phyloP scores from a whole-genome alignment of 2,329 filamentous ascomycete species.

The Fusarium sacchari region DNA sequence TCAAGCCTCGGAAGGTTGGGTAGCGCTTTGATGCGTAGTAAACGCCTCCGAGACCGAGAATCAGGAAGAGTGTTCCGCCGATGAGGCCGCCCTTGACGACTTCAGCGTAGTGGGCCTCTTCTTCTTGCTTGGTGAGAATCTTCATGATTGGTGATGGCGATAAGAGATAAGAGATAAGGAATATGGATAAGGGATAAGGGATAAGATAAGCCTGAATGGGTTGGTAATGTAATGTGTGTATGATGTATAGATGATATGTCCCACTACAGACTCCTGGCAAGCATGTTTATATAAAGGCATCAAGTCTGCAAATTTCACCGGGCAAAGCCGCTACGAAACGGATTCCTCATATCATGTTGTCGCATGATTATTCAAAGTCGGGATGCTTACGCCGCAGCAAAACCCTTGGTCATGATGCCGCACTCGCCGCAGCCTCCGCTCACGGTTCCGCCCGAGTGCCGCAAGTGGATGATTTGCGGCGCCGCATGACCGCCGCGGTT shows the following conservation, averaged over 20 bases:
- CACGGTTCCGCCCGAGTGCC: conserved; percentile 15
- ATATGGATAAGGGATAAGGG: not conserved
- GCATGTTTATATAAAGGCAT: conserved; percentile 16
- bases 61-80: conserved; percentile 76
- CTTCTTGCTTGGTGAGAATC: conserved; percentile 93
- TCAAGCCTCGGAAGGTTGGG: conserved; percentile 80
- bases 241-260: not conserved
- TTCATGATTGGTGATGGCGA: conserved; percentile 74
- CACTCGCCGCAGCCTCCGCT: not conserved
- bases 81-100: conserved; percentile 83
- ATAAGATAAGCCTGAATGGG: not conserved
- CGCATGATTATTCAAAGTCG: conserved; percentile 17
- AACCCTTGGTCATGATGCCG: not conserved
- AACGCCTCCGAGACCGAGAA: conserved; percentile 74
- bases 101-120: conserved; percentile 81
- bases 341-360: conserved; percentile 24
- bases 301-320: conserved; percentile 6
- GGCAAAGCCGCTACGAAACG: conserved; percentile 8
- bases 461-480: conserved; percentile 1
- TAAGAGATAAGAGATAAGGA: not conserved
- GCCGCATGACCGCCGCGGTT: not conserved
- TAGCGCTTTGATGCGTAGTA: conserved; percentile 74
- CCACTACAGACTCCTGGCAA: conserved; percentile 10
- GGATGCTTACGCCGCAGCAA: conserved; percentile 13
- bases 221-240: conserved; percentile 8